Base-by-base conservation (phyloP, 192 early-diverging fungal genomes). In the Podila minutissima region DNA sequence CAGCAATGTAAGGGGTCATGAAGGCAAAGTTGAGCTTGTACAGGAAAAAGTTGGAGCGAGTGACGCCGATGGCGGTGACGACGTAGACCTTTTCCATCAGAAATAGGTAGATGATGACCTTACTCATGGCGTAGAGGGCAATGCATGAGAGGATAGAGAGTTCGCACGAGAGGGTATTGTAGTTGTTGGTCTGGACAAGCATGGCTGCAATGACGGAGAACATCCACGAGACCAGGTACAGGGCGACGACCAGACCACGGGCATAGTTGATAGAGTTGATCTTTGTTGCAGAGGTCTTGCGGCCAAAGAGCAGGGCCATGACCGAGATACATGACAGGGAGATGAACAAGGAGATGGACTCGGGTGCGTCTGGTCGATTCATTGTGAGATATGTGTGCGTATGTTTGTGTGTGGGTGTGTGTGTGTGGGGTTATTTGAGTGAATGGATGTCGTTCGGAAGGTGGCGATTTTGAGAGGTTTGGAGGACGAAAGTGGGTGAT, bases 151-250 rank as follows among this genome's bases (percentile, higher is more conserved):
- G 69, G 26, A 71, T 64, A 5, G 67, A 67, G 17, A 79, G 38
- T 24, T 60, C 13, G 53, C 83, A 84, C 6, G 83, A 84, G 22
- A 74, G 66, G 4, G 32, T n/a, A 46, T 84, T 84, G 46, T 66
- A 71, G 48, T 84, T 84, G 38, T 84, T 84, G 12, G 83, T 84
- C 53, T 76, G 78, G n/a, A 69, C 76, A 32, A 74, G 63, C 67
- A 83, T 73, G 41, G 75, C 74, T 7, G 72, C 60, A 29, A 79
- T 79, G 28, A 84, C 38, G 37, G 73, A 67, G 59, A 74, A 84
- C 13, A 59, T 65, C 83, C 83, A 84, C 8, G 72, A 62, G 15
- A 79, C 26, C 4, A 51, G 35, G n/a, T 79, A 84, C 22, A 84
- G 35, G 7, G 49, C 11, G 6, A 79, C 59, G 32, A 84, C 41